Conservation (phyloP, 768 basidiomycete species). For the Psilocybe subaeruginosa region DNA sequence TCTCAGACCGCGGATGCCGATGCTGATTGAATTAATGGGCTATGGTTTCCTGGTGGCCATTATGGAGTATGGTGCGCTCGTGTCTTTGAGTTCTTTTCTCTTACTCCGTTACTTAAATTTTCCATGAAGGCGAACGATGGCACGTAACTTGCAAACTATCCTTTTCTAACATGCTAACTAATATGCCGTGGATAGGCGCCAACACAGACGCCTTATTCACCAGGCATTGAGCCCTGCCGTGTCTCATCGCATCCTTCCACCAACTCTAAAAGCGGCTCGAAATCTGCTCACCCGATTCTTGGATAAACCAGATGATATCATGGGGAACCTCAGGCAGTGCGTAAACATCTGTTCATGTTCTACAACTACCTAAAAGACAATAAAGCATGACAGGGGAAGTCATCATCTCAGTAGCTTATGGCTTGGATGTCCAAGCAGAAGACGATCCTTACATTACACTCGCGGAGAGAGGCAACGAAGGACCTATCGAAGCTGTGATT, state of each 20-base stretch:
- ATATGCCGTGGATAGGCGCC: conserved; percentile 7
- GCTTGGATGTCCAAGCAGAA: conserved; percentile 30
- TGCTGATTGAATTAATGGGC: conserved; percentile 29
- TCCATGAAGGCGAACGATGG: conserved; percentile 20
- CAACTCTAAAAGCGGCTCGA: conserved; percentile 19
- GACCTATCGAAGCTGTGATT: conserved; percentile 33
- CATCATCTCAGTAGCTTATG: conserved; percentile 42
- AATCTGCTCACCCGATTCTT: conserved; percentile 34
- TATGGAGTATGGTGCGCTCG: conserved; percentile 18
- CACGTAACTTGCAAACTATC: neutral
- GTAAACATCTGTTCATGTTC: conserved; percentile 8
- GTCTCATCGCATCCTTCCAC: conserved; percentile 24
- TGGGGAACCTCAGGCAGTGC: conserved; percentile 37
- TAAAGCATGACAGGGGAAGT: conserved; percentile 30
- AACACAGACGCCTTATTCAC: conserved; percentile 21
- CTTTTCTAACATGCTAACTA: conserved; percentile 18
- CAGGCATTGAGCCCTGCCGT: conserved; percentile 18
- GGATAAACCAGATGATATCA: conserved; percentile 32
- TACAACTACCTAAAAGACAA: neutral
- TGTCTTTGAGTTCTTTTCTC: conserved; percentile 22
- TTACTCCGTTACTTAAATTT: neutral
- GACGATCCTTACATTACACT: conserved; percentile 31
- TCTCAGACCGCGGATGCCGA: conserved; percentile 20
- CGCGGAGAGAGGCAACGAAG: conserved; percentile 27
- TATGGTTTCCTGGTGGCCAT: conserved; percentile 24